phyloP scores from a whole-genome alignment of 306 rosid genomes.

The Cicer arietinum region DNA sequence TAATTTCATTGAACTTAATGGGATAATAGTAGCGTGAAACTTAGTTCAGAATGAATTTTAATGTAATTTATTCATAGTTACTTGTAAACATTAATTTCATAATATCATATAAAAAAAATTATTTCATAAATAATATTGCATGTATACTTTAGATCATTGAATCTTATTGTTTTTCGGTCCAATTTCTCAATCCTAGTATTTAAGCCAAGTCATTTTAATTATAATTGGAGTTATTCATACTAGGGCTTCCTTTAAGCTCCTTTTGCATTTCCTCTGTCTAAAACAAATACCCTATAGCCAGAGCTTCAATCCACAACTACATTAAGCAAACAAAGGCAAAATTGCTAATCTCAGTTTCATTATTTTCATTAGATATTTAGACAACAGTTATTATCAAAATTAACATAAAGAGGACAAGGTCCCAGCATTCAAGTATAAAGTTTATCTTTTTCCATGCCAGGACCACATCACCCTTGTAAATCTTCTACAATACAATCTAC shows the following conservation, averaged over 20 bases:
- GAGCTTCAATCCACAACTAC: slow-evolving; percentile 20
- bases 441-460: slow-evolving; percentile 5
- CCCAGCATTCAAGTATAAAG: slow-evolving; percentile 15
- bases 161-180: too few relatives aligned
- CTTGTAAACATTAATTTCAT: too few relatives aligned
- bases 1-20: too few relatives aligned
- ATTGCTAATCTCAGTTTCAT: neutral
- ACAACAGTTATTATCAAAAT: slow-evolving; percentile 5
- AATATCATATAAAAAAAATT: too few relatives aligned
- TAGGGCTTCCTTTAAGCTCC: neutral
- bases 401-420: slow-evolving; percentile 11
- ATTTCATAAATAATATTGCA: too few relatives aligned
- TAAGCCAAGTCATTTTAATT: too few relatives aligned
- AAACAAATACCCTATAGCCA: neutral
- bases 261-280: neutral
- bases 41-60: too few relatives aligned
- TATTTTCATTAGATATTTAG: slow-evolving; percentile 20
- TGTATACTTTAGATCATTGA: too few relatives aligned
- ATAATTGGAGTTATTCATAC: neutral
- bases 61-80: too few relatives aligned
- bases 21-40: too few relatives aligned
- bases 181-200: too few relatives aligned
- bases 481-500: slow-evolving; percentile 41
- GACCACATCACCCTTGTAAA: slow-evolving; percentile 5
- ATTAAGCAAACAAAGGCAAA: neutral